Evolutionary conservation across 106 monocot genomes (phyloP).

Genomic region (Chionographis japonica): DNA sequence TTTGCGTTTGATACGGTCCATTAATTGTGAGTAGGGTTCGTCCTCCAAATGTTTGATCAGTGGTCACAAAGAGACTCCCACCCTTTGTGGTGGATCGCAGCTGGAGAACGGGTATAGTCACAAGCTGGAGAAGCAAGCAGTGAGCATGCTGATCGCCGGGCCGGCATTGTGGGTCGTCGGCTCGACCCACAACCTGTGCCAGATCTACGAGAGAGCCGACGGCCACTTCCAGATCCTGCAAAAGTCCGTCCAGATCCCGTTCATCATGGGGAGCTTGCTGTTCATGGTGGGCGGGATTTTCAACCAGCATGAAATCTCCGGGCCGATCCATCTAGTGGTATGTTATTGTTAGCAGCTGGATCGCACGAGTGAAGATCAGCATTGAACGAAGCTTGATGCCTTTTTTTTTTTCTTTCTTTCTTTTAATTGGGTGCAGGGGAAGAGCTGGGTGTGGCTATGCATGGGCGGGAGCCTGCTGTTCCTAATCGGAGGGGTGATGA

Average conservation of each 20-base stretch:
- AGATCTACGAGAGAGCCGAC: constrained; percentile 70
- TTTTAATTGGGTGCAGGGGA: constrained; percentile 28
- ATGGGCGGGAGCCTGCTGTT: constrained; percentile 66
- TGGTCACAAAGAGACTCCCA: too few species aligned
- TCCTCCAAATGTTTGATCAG: too few species aligned
- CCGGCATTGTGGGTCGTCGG: constrained; percentile 68
- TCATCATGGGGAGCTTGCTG: constrained; percentile 68
- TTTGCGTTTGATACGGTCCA: not conserved
- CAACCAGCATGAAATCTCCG: constrained; percentile 29
- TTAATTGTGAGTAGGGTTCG: too few species aligned
- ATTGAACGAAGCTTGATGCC: too few species aligned
- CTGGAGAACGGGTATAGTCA: constrained; percentile 38
- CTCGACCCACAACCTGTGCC: constrained; percentile 68
- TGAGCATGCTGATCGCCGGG: constrained; percentile 55
- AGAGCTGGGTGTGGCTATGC: constrained; percentile 59
- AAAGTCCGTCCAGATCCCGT: constrained; percentile 71
- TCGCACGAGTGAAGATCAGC: too few species aligned
- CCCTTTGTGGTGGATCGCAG: constrained; percentile 20
- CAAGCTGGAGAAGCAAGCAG: constrained; percentile 46
- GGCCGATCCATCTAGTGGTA: constrained; percentile 22
- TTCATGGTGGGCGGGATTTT: constrained; percentile 65
- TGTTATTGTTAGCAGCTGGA: not conserved
- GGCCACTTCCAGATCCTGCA: constrained; percentile 84
- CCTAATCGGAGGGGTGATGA: constrained; percentile 55
- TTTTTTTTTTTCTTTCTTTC: too few species aligned